Conservation (phyloP, 108 stramenopile species). For the Thalassiosira profunda region DNA sequence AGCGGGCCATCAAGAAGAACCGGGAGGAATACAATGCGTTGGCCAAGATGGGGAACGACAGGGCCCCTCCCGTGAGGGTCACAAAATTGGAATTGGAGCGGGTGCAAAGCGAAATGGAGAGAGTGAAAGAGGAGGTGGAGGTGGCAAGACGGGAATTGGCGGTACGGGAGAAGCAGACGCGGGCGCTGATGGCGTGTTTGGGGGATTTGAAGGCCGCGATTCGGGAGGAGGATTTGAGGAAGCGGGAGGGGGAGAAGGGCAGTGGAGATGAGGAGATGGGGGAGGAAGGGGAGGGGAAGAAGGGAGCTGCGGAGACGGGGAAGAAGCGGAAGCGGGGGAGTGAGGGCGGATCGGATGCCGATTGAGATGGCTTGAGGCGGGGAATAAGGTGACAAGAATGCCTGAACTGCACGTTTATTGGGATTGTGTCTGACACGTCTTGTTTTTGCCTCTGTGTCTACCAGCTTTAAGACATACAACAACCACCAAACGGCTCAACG, state of each 20-base stretch:
- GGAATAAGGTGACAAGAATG: too few relatives aligned
- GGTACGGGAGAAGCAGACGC: constrained; percentile 31
- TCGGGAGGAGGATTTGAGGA: constrained; percentile 29
- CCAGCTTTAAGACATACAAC: too few relatives aligned
- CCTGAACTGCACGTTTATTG: too few relatives aligned
- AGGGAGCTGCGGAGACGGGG: background rate
- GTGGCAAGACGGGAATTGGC: constrained; percentile 20
- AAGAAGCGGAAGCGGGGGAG: background rate
- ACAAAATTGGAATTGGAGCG: constrained; percentile 21
- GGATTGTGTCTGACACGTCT: too few relatives aligned
- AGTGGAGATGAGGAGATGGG: background rate
- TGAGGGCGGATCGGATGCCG: background rate
- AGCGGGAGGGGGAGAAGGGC: too few relatives aligned
- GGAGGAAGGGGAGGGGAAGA: background rate
- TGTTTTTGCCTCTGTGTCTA: too few relatives aligned
- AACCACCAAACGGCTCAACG: too few relatives aligned
- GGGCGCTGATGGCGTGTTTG: constrained; percentile 36
- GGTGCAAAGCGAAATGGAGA: constrained; percentile 19
- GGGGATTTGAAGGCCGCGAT: constrained; percentile 33
- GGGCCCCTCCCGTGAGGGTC: constrained; percentile 11
- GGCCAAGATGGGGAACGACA: constrained; percentile 27
- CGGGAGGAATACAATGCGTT: constrained; percentile 40
- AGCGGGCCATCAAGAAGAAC: constrained; percentile 4
- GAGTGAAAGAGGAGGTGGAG: constrained; percentile 20
- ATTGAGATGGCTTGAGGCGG: too few relatives aligned